Evolutionary conservation across 305 asterid genomes (phyloP).

Genomic region (Solanum hybrid): DNA sequence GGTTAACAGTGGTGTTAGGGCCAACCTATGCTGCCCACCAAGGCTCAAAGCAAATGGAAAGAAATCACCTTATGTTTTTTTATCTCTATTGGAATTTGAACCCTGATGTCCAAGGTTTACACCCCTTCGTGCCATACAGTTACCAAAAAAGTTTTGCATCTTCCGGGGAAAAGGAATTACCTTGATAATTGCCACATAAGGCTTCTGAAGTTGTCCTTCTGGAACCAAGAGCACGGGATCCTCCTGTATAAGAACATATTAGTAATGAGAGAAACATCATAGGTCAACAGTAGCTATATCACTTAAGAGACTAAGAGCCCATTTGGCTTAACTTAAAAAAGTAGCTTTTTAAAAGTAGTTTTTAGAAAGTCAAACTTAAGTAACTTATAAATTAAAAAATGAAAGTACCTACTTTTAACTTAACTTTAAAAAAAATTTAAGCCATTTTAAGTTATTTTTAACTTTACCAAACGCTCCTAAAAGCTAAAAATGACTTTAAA

Average conservation of each 20-base stretch:
- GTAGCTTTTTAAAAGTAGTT: neutral
- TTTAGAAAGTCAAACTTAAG: neutral
- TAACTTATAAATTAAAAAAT: neutral
- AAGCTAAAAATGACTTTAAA: neutral
- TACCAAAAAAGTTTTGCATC: neutral
- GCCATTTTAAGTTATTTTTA: neutral
- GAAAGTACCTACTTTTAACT: neutral
- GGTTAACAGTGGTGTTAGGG: neutral
- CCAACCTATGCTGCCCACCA: neutral
- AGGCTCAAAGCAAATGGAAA: neutral
- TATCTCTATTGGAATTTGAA: neutral
- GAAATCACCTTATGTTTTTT: neutral
- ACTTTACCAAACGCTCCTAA: neutral
- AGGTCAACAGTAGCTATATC: neutral
- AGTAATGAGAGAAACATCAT: neutral
- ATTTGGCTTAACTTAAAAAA: neutral
- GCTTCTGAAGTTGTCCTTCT: conserved; percentile 50
- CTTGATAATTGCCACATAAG: conserved; percentile 87
- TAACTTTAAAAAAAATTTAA: too few relatives aligned
- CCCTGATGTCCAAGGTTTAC: neutral
- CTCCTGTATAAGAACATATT: conserved; percentile 42
- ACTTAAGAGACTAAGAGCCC: neutral
- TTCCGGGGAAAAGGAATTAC: conserved; percentile 21
- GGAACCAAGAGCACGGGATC: conserved; percentile 82
- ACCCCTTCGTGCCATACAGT: neutral